A percentile compares a stretch with the other conserved stretches of the same genome.
Conservation (phyloP, 257 asterid species). For the Rubia yunnanensis region DNA sequence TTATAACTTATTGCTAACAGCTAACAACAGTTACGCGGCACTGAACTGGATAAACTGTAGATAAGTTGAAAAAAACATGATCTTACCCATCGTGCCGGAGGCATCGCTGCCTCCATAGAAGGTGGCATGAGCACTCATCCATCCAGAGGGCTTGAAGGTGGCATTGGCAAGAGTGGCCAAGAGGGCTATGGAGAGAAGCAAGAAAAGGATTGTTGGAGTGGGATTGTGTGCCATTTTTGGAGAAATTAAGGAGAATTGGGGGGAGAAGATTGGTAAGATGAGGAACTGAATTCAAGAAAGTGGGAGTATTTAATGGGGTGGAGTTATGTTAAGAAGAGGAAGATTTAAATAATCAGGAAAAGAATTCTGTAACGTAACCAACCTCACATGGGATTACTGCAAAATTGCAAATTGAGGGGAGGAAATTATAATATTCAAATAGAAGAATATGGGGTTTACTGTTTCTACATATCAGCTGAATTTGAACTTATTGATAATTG, state of each 20-base stretch:
- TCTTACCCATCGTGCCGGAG: conserved; percentile 47
- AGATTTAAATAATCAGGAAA: conserved; percentile 14
- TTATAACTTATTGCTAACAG: too few relatives aligned
- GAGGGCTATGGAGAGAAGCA: conserved; percentile 11
- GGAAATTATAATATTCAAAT: not conserved
- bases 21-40: too few relatives aligned
- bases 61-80: not conserved
- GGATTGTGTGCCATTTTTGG: conserved; percentile 18
- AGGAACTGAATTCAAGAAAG: conserved; percentile 6
- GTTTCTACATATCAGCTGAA: too few relatives aligned
- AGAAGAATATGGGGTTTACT: not conserved
- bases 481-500: not conserved
- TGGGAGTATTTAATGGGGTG: conserved; percentile 11
- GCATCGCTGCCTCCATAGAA: conserved; percentile 46
- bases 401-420: conserved; percentile 11
- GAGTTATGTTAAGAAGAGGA: not conserved
- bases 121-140: conserved; percentile 39
- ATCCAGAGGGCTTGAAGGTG: conserved; percentile 29
- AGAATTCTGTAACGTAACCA: conserved; percentile 17
- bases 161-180: conserved; percentile 19
- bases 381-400: conserved; percentile 33
- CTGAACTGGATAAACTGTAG: not conserved
- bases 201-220: conserved; percentile 10
- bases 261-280: conserved; percentile 9
- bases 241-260: not conserved